Base-by-base conservation (phyloP, 192 early-diverging fungal species). In the Rhizophagus sp. region DNA sequence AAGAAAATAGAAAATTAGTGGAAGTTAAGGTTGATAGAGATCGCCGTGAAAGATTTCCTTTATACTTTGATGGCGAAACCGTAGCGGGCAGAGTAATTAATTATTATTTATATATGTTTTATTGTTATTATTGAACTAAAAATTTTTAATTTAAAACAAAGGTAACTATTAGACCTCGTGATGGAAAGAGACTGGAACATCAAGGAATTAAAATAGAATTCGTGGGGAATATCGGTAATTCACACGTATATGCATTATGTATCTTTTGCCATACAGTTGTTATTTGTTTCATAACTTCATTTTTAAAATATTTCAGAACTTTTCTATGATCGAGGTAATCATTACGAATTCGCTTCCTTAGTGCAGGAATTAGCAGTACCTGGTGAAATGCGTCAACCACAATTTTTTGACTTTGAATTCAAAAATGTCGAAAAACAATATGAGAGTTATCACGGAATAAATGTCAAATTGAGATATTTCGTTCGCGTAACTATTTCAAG, bases 391-490 rank as follows among this genome's bases (percentile, higher is more conserved):
- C 88, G 92, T 61, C 89, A 89, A 81, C 93, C 88, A 50, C 88
- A 93, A 11, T 90, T 87, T 76, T 98, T 91, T 88, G 94, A 94
- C 47, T 99, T 99, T 87, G 96, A 98, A 84, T 99, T 99, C 83
- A 98, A 98, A 82, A 97, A 97, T 81, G 95, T 99, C n/a, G 97
- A 99, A 84, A 99, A 99, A 87, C 97, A 97, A 84, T 99, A 93
- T 77, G 98, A 99, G 83, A 94, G 95, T 83, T 99, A 99, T 82
- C 94, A 94, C 84, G 98, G 98, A 41, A 98, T 98, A 82, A 99
- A 99, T 79, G 97, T 97, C 62, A 97, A 98, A 85, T 89, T 99
- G 81, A 89, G 95, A 87, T 99, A 99, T 88, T 97, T 97, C 92
- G 92, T 99, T 17, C 91, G 97, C 57, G 95, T 97, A 4, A 96